These are phyloP conservation scores for Grosmannia serpens DNA, from an alignment of 2,329 filamentous ascomycete species.

Conservation along the genomic window DNA sequence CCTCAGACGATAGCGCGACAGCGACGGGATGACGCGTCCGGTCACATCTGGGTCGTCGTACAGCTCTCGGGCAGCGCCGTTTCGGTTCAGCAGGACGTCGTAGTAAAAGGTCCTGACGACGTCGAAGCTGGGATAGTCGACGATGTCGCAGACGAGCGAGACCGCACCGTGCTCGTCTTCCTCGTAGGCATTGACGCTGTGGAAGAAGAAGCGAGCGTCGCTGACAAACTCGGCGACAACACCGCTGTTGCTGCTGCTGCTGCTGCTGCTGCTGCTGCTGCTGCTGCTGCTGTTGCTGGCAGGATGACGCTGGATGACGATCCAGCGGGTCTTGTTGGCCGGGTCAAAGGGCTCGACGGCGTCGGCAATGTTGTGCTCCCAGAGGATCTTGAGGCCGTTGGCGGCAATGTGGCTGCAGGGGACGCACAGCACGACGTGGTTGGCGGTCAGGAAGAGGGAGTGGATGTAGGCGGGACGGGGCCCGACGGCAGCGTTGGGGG, in stretches of 20 bases:
- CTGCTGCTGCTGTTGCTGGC: slow-evolving; percentile 41
- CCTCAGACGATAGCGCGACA: slow-evolving; percentile 28
- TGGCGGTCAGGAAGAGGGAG: slow-evolving; percentile 62
- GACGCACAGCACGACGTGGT: slow-evolving; percentile 62
- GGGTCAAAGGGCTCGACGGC: slow-evolving; percentile 53
- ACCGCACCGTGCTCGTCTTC: slow-evolving; percentile 14
- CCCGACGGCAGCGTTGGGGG: slow-evolving; percentile 15
- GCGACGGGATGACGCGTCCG: slow-evolving; percentile 23
- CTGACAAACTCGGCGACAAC: slow-evolving; percentile 59
- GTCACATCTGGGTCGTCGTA: slow-evolving; percentile 28
- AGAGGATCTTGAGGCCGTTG: slow-evolving; percentile 49
- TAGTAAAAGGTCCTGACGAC: slow-evolving; percentile 59
- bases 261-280: too few species aligned
- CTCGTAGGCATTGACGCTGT: slow-evolving; percentile 68
- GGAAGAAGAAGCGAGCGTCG: slow-evolving; percentile 65
- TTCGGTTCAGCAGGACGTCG: slow-evolving; percentile 47
- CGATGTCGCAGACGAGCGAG: slow-evolving; percentile 50
- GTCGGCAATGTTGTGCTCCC: slow-evolving; percentile 56
- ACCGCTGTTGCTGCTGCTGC: slow-evolving; percentile 33
- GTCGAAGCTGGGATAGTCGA: slow-evolving; percentile 52
- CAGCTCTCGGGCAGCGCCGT: slow-evolving; percentile 32
- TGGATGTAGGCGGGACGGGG: slow-evolving; percentile 61
- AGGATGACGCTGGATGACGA: slow-evolving; percentile 56
- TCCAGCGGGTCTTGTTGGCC: slow-evolving; percentile 51
- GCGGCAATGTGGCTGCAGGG: slow-evolving; percentile 52